Evolutionary conservation across 108 stramenopile genomes (phyloP).

Genomic region (Hondaea fermentalgiana): DNA sequence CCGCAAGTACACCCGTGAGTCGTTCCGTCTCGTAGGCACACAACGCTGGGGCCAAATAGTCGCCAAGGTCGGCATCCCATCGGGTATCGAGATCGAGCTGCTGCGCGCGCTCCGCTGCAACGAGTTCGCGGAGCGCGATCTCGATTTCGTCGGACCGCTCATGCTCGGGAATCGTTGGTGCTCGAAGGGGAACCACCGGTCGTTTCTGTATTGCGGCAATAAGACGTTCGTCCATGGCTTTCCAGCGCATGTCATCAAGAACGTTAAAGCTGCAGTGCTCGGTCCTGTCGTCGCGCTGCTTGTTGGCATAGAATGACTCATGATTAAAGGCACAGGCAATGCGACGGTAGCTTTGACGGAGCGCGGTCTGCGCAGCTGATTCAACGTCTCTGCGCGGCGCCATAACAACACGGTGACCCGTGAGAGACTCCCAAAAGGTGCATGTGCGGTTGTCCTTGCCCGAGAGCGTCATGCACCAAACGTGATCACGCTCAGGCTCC

Average conservation of each 20-base stretch:
- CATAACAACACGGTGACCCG: conserved; percentile 1
- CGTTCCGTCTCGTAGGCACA: conserved; percentile 39
- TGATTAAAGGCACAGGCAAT: conserved; percentile 43
- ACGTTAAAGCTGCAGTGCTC: conserved; percentile 21
- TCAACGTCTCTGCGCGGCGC: not conserved
- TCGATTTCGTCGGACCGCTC: conserved; percentile 27
- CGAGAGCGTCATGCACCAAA: conserved; percentile 10
- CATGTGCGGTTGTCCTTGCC: not conserved
- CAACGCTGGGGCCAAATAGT: conserved; percentile 30
- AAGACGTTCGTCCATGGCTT: conserved; percentile 26
- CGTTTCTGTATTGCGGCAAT: not conserved
- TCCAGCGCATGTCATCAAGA: conserved; percentile 28
- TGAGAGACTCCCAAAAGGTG: conserved; percentile 8
- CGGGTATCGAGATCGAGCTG: conserved; percentile 3
- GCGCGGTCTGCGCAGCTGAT: not conserved
- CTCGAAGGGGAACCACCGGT: not conserved
- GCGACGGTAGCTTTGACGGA: conserved; percentile 18
- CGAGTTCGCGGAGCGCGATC: conserved; percentile 11
- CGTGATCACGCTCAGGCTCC: not conserved
- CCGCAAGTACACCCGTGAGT: conserved; percentile 23
- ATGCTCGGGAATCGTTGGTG: not conserved
- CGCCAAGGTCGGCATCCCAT: conserved; percentile 33
- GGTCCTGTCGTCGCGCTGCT: conserved; percentile 30
- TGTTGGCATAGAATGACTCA: conserved; percentile 35
- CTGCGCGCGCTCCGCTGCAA: conserved; percentile 20